These are phyloP conservation scores for Eucalyptus erythrocorys DNA, from an alignment of 345 rosid genomes.

Conservation along the genomic window DNA sequence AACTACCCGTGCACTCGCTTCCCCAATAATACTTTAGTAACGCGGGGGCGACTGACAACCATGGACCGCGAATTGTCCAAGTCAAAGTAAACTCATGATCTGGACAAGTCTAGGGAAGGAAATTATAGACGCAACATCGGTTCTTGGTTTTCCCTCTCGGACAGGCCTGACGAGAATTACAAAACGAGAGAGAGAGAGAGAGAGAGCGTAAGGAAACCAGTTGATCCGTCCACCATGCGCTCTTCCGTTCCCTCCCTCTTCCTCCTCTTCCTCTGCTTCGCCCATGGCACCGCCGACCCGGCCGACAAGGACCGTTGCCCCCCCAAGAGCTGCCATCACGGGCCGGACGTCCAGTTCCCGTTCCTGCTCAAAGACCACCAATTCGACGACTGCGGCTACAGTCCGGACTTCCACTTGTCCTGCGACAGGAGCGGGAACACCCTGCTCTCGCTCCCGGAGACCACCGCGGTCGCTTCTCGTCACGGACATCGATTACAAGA, in stretches of 20 bases:
- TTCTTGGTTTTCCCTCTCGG: not conserved
- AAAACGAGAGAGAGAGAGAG: not conserved
- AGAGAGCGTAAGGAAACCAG: too few species aligned
- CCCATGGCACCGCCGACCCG: not conserved
- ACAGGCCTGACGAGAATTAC: not conserved
- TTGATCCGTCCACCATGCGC: too few species aligned
- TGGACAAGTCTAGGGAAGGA: not conserved
- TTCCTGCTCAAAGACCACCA: not conserved
- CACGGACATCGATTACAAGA: not conserved
- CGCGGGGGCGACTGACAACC: not conserved
- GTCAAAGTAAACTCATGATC: not conserved
- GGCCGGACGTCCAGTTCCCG: not conserved
- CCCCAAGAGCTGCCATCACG: not conserved
- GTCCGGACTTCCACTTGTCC: not conserved
- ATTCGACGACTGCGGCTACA: not conserved
- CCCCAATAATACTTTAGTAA: not conserved
- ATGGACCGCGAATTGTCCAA: not conserved
- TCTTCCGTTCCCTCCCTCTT: too few species aligned
- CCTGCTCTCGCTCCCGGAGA: not conserved
- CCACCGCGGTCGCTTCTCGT: not conserved
- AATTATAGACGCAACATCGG: not conserved
- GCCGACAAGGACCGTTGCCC: fast-evolving
- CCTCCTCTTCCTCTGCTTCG: too few species aligned
- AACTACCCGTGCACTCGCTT: not conserved
- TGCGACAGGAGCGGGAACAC: not conserved